Base-by-base conservation (phyloP, 345 rosid species). In the Aegle marmelos region DNA sequence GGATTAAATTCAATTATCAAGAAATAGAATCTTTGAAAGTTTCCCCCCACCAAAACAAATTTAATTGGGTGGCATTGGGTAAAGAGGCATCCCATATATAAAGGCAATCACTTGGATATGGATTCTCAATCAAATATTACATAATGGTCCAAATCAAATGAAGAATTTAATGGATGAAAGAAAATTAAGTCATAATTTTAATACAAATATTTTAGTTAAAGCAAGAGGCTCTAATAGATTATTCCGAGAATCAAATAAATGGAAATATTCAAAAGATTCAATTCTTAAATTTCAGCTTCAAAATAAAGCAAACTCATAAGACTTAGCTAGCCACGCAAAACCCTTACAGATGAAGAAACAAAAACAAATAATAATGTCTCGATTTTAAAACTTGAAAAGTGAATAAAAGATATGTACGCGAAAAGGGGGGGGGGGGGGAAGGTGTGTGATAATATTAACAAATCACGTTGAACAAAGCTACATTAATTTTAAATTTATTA, bases 221-320 rank as follows among this genome's bases (percentile, higher is more conserved):
- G 50, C 5, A 45, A 11, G 50, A 13, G 17, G 50, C 50, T 13
- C 17, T 45, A 45, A 45, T 45, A 45, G 0, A 30, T 64, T 64
- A 21, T 65, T 65, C 69, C 21, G 30, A 8, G 74, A 70, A 70
- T 70, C 41, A 69, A 50, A 70, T 30, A 50, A 70, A 70, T 28
- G 22, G 60, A 70, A 30, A 30, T 70, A 70, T 53, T 70, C 61
- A 30, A 30, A 70, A 53, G 74, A 70, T 50, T 70, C 61, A 70
- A 30, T 30, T 30, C 60, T 54, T 30, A 31, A 70, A 70, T 27
- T 30, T 70, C 25, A 70, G 74, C 74, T 50, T 70, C 74, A 70
- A 70, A 70, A 21, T 19, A 70, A 70, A 53, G 74, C 74, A 70
- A 70, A 70, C 61, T 41, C 41, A 34, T 34, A 37, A 65, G 10